phyloP scores from a whole-genome alignment of 208 protist genomes.

The Acanthamoeba culbertsoni region DNA sequence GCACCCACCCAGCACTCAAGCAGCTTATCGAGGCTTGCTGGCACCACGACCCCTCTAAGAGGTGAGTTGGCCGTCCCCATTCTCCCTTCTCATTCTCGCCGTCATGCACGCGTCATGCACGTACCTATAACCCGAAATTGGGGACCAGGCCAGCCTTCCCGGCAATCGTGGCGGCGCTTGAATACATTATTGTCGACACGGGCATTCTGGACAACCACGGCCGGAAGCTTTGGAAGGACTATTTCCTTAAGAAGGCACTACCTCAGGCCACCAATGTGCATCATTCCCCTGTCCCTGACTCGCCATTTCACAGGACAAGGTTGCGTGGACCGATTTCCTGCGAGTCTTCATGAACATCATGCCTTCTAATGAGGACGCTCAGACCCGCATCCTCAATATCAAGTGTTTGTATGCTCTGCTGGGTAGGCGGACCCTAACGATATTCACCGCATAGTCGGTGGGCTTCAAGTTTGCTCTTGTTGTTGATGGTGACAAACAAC shows the following conservation, averaged over 20 bases:
- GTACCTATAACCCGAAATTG: background rate
- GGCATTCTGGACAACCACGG: slow-evolving; percentile 54
- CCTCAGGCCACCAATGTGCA: background rate
- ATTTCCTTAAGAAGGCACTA: slow-evolving; percentile 26
- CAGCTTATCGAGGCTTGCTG: slow-evolving; percentile 69
- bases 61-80: background rate
- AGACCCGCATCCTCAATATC: slow-evolving; percentile 67
- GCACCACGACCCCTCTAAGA: slow-evolving; percentile 59
- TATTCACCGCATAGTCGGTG: background rate
- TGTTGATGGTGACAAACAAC: no score
- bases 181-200: slow-evolving; percentile 54
- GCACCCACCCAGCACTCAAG: slow-evolving; percentile 61
- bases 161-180: background rate
- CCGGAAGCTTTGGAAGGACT: slow-evolving; percentile 72
- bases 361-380: slow-evolving; percentile 49
- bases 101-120: background rate
- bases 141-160: slow-evolving; percentile 4
- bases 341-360: slow-evolving; percentile 70
- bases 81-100: background rate
- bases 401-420: slow-evolving; percentile 71
- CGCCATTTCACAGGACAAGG: slow-evolving; percentile 58
- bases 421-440: background rate
- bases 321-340: slow-evolving; percentile 74
- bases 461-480: no score
- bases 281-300: background rate